Conservation (phyloP, 768 basidiomycete genomes). For the Naganishia randhawae region DNA sequence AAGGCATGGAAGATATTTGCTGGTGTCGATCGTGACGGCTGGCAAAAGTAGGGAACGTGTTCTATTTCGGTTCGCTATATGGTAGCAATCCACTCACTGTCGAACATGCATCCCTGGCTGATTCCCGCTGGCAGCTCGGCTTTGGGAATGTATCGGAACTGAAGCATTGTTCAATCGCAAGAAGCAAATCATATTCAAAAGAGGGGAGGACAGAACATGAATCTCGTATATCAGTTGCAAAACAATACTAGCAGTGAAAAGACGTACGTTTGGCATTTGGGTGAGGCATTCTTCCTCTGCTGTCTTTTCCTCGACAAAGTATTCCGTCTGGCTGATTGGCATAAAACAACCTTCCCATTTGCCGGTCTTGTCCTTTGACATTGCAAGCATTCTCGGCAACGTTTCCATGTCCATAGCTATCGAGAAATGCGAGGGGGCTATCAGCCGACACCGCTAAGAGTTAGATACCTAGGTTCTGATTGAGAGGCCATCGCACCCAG, state of each 20-base stretch:
- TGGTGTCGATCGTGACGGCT: constrained; percentile 51
- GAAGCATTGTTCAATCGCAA: not conserved
- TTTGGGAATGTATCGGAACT: constrained; percentile 12
- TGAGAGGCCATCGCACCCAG: constrained; percentile 18
- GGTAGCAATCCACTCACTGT: constrained; percentile 12
- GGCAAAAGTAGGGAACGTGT: constrained; percentile 40
- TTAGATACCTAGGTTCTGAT: not conserved
- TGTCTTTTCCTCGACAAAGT: constrained; percentile 40
- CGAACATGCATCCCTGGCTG: constrained; percentile 20
- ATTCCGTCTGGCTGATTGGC: constrained; percentile 48
- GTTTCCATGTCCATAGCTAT: constrained; percentile 33
- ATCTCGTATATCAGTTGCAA: not conserved
- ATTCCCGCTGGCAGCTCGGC: constrained; percentile 13
- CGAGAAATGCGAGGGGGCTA: not conserved
- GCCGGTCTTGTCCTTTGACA: constrained; percentile 30
- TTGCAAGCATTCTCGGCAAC: constrained; percentile 44
- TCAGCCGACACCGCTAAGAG: not conserved
- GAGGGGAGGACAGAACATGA: too few relatives aligned
- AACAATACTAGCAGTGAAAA: not conserved
- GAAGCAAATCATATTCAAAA: not conserved
- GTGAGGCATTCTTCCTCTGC: constrained; percentile 46
- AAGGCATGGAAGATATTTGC: constrained; percentile 43
- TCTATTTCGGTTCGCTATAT: not conserved
- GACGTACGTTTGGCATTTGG: constrained; percentile 48
- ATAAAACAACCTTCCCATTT: constrained; percentile 38